Evolutionary conservation across 2,329 filamentous ascomycete genomes (phyloP).

Genomic region (Epichloe coenophiala): DNA sequence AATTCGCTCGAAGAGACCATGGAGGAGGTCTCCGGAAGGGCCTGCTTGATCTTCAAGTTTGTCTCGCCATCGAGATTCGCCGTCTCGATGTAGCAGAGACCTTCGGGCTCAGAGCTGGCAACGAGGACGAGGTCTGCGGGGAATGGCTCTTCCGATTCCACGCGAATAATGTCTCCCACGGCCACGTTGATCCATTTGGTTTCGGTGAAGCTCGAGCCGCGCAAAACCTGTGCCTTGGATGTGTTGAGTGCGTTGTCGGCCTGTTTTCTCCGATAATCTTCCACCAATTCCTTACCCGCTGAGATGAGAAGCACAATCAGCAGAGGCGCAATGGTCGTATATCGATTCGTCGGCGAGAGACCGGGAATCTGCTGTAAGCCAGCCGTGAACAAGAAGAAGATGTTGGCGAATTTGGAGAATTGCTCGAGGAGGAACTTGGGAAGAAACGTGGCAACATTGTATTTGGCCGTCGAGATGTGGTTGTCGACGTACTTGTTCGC

Average conservation of each 20-base stretch:
- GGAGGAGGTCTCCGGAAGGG: constrained; percentile 77
- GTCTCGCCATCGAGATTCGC: constrained; percentile 96
- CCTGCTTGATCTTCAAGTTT: constrained; percentile 98
- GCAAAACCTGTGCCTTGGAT: constrained; percentile 70
- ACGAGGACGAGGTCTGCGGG: constrained; percentile 86
- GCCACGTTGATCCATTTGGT: constrained; percentile 88
- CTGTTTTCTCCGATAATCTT: constrained; percentile 80
- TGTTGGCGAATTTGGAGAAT: constrained; percentile 97
- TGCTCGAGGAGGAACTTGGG: constrained; percentile 97
- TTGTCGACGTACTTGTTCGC: constrained; percentile 89
- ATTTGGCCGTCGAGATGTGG: constrained; percentile 94
- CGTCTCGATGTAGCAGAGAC: constrained; percentile 96
- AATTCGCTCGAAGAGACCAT: constrained; percentile 80
- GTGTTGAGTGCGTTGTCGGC: constrained; percentile 81
- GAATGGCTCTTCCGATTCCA: constrained; percentile 90
- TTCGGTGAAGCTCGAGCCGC: constrained; percentile 72
- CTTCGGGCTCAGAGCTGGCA: constrained; percentile 92
- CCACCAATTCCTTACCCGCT: constrained; percentile 83
- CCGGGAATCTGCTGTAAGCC: constrained; percentile 88
- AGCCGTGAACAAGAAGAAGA: constrained; percentile 98
- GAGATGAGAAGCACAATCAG: constrained; percentile 86
- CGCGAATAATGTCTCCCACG: constrained; percentile 83
- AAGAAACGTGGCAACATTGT: constrained; percentile 84
- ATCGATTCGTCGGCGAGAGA: constrained; percentile 87
- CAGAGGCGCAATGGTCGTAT: constrained; percentile 92